Conservation (phyloP, 495 filamentous ascomycete genomes). For the Neurospora sp. region DNA sequence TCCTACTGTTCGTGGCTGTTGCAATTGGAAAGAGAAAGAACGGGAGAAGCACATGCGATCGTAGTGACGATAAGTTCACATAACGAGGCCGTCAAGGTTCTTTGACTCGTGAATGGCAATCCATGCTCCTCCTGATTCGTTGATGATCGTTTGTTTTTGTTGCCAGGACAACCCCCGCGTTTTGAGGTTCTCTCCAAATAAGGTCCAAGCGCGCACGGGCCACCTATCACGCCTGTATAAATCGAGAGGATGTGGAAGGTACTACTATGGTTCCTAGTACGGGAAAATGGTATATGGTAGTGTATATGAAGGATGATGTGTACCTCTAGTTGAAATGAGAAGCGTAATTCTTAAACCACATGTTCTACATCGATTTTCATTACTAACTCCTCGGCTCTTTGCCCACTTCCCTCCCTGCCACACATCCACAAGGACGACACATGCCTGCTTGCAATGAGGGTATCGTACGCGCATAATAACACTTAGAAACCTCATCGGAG, state of each 20-base stretch:
- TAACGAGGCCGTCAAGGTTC: background rate
- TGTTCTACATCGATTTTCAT: background rate
- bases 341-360: background rate
- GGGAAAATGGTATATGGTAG: background rate
- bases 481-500: background rate
- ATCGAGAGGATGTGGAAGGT: background rate
- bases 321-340: background rate
- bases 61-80: background rate
- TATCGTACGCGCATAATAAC: background rate
- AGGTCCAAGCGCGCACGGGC: background rate
- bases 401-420: background rate
- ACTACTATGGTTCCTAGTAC: background rate
- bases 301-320: background rate
- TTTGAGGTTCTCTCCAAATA: background rate
- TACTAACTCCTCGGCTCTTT: background rate
- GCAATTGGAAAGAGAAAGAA: background rate
- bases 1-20: background rate
- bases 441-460: background rate
- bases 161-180: conserved; percentile 8
- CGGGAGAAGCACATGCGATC: background rate
- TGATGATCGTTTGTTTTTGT: conserved; percentile 2
- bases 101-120: background rate
- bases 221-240: background rate
- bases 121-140: conserved; percentile 2
- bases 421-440: background rate